Evolutionary conservation across 2,329 filamentous ascomycete genomes (phyloP).

Genomic region (Colletotrichum godetiae): DNA sequence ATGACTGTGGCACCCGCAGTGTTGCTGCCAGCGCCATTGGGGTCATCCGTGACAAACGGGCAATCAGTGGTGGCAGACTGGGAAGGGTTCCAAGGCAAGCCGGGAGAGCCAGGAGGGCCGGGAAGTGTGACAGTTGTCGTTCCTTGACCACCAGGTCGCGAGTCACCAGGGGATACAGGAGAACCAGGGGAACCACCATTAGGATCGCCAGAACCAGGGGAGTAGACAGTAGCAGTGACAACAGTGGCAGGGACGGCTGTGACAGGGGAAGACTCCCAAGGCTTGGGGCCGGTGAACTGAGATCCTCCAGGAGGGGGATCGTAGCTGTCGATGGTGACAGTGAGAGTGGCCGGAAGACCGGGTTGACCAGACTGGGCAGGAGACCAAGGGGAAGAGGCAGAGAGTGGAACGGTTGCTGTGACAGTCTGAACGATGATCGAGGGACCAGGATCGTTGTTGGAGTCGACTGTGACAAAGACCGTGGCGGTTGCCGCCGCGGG

Average conservation of each 20-base stretch:
- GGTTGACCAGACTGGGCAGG: conserved; percentile 22
- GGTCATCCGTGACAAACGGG: neutral
- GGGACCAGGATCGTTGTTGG: conserved; percentile 40
- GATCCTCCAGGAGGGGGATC: conserved; percentile 37
- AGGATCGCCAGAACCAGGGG: neutral
- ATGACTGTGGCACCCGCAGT: conserved; percentile 23
- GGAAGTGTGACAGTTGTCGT: neutral
- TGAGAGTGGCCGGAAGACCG: conserved; percentile 34
- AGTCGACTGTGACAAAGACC: conserved; percentile 60
- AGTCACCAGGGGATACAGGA: neutral
- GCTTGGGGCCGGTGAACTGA: conserved; percentile 33
- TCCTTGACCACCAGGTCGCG: conserved; percentile 1
- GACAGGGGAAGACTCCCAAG: conserved; percentile 30
- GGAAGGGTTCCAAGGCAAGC: conserved; percentile 20
- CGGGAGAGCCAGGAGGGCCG: conserved; percentile 5
- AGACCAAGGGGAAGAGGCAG: conserved; percentile 23
- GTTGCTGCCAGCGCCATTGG: conserved; percentile 8
- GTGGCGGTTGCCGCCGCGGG: conserved; percentile 53
- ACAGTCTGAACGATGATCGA: conserved; percentile 26
- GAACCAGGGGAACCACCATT: conserved; percentile 1
- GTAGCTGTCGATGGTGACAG: conserved; percentile 35
- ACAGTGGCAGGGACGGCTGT: conserved; percentile 19
- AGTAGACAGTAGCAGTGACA: conserved; percentile 38
- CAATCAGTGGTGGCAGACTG: neutral
- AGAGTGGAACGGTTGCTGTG: conserved; percentile 24